Conservation (phyloP, 2,329 filamentous ascomycete species). For the Ilyonectria mors-panacis region DNA sequence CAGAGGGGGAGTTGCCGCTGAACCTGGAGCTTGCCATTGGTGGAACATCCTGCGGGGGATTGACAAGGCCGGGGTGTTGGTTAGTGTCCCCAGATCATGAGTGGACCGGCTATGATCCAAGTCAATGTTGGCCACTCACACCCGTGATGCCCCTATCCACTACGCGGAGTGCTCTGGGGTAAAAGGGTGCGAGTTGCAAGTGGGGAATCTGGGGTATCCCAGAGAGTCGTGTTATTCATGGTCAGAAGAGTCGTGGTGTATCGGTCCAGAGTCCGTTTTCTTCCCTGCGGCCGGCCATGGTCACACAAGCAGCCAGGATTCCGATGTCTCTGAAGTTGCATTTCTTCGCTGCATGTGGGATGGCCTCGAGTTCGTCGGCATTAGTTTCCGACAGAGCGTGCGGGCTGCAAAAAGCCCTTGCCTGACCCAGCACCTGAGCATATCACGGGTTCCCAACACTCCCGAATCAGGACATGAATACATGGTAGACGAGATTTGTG, state of each 20-base stretch:
- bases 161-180: constrained; percentile 28
- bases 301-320: not conserved
- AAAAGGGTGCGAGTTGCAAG: constrained; percentile 15
- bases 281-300: constrained; percentile 5
- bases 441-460: constrained; percentile 6
- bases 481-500: constrained; percentile 1
- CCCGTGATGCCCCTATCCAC: constrained; percentile 25
- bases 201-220: constrained; percentile 46
- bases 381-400: not conserved
- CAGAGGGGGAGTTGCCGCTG: constrained; percentile 15
- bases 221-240: constrained; percentile 28
- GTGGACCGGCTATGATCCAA: constrained; percentile 43
- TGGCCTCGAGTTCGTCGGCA: constrained; percentile 2
- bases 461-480: constrained; percentile 11
- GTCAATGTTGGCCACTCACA: constrained; percentile 35
- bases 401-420: constrained; percentile 6
- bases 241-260: not conserved
- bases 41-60: constrained; percentile 44
- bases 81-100: constrained; percentile 29
- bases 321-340: not conserved
- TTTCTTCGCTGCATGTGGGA: not conserved
- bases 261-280: constrained; percentile 27
- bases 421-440: not conserved
- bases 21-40: constrained; percentile 34
- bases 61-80: constrained; percentile 13